Evolutionary conservation across 805 yeast genomes (phyloP), one percentile per base, ranked within the genome.

Genomic region (Candida palmyrensis): DNA sequence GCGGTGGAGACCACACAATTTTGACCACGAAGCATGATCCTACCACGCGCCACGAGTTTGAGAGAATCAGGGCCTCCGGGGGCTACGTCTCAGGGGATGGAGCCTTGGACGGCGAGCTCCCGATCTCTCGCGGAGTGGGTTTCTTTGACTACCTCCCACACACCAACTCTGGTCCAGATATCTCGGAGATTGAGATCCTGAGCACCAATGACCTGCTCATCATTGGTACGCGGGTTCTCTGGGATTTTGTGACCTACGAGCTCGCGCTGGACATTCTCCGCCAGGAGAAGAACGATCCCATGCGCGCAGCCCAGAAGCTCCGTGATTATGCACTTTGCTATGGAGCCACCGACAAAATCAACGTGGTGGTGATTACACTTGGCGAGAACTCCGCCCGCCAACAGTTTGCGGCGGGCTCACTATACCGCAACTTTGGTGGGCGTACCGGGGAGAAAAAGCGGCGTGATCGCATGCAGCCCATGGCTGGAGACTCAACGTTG

Each of bases 291-390:
- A 78, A 78, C 13, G 86, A 85, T 45, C 95, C 97, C 2, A 81
- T 86, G 77, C 55, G 78, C 17, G 97, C 97, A 1, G 97, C 98
- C 0, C 94, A 87, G 46, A 87, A 84, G 49, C 66, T 92, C 44
- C 76, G 97, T 49, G 98, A 92, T 57, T 87, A 82, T 63, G 97
- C 97, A 1, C 76, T 90, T 39, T 81, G 96, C 1, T 92, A 88
- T 55, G 97, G 97, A 15, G 82, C 90, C 25, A 62, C 72, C 2
- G 88, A 83, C 29, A 85, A 85, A 46, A 69, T 83, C 9, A 76
- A 89, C 11, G 92, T 87, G 4, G 75, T 86, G 55, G 95, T 92
- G 10, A 55, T 90, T 14, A 77, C 89, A 1, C 65, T 81, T 29
- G 77, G 78, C 34, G 77, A 77, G 40, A 68, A 70, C 41, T 43